Conservation (phyloP, 768 basidiomycete genomes). For the Russula emetica region DNA sequence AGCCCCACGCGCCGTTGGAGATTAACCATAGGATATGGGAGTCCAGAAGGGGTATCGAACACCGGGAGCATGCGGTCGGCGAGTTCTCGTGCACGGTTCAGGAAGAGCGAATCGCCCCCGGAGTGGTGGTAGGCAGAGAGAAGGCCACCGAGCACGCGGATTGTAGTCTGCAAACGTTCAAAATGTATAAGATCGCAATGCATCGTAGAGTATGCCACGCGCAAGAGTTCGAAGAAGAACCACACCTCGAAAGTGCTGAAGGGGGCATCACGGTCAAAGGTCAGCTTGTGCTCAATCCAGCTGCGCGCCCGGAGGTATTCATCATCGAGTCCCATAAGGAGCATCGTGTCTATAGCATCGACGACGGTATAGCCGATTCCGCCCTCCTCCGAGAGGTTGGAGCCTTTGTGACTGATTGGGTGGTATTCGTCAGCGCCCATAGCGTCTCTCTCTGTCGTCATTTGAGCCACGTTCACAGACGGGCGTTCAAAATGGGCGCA, state of each 20-base stretch:
- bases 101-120: constrained; percentile 58
- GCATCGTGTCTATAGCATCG: constrained; percentile 83
- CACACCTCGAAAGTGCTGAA: constrained; percentile 91
- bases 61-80: constrained; percentile 79
- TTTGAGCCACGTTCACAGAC: constrained; percentile 26
- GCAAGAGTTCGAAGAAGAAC: constrained; percentile 1
- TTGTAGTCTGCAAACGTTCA: constrained; percentile 63
- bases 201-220: not conserved
- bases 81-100: constrained; percentile 75
- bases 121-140: constrained; percentile 82
- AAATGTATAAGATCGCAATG: not conserved
- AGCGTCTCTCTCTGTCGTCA: constrained; percentile 67
- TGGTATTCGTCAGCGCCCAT: constrained; percentile 94
- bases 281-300: constrained; percentile 69
- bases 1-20: constrained; percentile 57
- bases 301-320: constrained; percentile 73
- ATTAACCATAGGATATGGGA: constrained; percentile 80
- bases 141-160: constrained; percentile 86
- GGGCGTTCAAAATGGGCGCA: constrained; percentile 34
- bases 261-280: constrained; percentile 70
- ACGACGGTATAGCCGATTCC: constrained; percentile 85
- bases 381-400: constrained; percentile 72
- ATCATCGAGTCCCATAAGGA: constrained; percentile 75
- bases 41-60: constrained; percentile 77
- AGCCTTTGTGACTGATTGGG: constrained; percentile 68